Percentiles rank a stretch among this genome's conserved stretches.
These are phyloP conservation scores for Candida orba DNA, from an alignment of 805 yeast species.

Conservation along the genomic window DNA sequence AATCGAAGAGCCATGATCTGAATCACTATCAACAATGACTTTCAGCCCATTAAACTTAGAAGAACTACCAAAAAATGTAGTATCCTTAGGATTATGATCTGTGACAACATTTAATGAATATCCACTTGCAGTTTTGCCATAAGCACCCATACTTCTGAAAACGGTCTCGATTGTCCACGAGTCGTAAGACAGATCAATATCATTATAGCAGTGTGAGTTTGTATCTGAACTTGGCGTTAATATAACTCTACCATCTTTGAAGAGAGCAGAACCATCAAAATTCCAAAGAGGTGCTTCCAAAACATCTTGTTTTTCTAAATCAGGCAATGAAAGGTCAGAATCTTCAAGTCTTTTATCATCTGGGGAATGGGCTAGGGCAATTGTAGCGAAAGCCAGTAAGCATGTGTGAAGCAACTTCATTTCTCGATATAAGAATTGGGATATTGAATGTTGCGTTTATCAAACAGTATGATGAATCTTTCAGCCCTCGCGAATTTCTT, in stretches of 20 bases:
- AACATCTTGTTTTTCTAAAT: constrained; percentile 27
- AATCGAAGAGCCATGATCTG: constrained; percentile 41
- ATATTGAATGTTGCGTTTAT: too few species aligned
- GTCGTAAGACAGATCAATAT: constrained; percentile 23
- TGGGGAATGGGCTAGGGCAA: constrained; percentile 15
- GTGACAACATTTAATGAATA: constrained; percentile 51
- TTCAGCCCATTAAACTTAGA: constrained; percentile 55
- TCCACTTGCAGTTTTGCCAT: constrained; percentile 47
- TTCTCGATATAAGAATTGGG: too few species aligned
- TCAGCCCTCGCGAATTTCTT: too few species aligned
- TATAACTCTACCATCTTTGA: constrained; percentile 47
- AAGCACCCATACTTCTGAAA: constrained; percentile 51
- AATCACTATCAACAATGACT: constrained; percentile 46
- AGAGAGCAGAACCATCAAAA: constrained; percentile 29
- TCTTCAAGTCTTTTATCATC: constrained; percentile 21
- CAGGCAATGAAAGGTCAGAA: constrained; percentile 31
- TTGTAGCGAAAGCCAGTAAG: neutral
- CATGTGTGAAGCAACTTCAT: neutral
- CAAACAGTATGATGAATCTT: too few species aligned
- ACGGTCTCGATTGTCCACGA: constrained; percentile 56
- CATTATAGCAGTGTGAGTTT: constrained; percentile 42
- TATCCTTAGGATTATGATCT: constrained; percentile 22
- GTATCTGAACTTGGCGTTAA: constrained; percentile 37
- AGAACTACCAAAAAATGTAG: constrained; percentile 48
- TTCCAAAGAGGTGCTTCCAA: constrained; percentile 31